Conservation (phyloP, 2,329 filamentous ascomycete genomes). For the Cladorrhinum sp. region DNA sequence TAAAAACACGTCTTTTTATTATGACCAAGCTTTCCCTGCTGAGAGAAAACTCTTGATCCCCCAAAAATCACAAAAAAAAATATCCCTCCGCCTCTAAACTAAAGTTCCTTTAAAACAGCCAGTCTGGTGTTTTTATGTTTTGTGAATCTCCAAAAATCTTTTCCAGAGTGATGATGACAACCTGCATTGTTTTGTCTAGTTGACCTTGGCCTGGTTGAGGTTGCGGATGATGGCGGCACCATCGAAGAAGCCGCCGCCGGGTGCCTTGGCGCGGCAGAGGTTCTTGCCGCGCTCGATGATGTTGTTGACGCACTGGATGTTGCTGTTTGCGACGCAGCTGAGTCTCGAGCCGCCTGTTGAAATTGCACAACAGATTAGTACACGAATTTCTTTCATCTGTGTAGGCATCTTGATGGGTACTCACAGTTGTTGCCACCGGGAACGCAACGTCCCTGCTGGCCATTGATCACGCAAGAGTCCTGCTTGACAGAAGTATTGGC, state of each 20-base stretch:
- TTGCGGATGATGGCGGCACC: conserved; percentile 28
- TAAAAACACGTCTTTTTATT: neutral
- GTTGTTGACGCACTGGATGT: conserved; percentile 22
- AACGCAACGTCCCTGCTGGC: conserved; percentile 35
- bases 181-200: conserved; percentile 19
- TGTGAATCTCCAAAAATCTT: neutral
- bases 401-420: conserved; percentile 16
- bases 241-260: conserved; percentile 28
- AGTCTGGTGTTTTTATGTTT: neutral
- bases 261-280: conserved; percentile 30
- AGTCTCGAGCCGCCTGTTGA: conserved; percentile 21
- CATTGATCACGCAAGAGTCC: conserved; percentile 36
- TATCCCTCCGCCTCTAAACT: neutral
- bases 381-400: neutral
- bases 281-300: conserved; percentile 25
- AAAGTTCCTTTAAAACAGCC: neutral
- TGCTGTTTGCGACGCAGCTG: conserved; percentile 25
- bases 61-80: neutral
- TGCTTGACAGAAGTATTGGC: conserved; percentile 37
- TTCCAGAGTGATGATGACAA: neutral
- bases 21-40: neutral
- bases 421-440: conserved; percentile 37
- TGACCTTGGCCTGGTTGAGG: conserved; percentile 28
- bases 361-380: neutral
- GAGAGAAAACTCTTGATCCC: neutral